Base-by-base conservation (phyloP, 208 protist species). In the Wallacemonas sp. region DNA sequence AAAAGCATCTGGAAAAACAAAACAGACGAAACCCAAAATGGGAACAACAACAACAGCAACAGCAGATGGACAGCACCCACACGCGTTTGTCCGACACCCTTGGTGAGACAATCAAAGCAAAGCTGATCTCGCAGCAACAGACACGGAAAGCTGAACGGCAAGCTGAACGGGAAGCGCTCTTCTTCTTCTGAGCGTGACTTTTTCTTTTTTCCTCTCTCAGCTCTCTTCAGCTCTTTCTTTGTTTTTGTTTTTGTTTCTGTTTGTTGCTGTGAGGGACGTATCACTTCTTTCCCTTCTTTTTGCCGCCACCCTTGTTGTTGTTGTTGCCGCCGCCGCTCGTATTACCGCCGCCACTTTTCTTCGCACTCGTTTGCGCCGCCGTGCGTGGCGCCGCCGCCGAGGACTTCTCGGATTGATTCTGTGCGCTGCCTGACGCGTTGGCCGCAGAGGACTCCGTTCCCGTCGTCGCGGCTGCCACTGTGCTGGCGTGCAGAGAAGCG, bases 221-320 rank as follows among this genome's bases (percentile, higher is more conserved):
- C 38, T 42, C 12, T n/a, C 17, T 42, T n/a, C 38, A n/a, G 17
- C 17, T 42, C 17, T 42, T 42, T n/a, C 22, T 49, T 49, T 49
- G 17, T 49, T 49, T 49, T 49, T 19, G 44, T 6, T 49, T 46
- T 46, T 19, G 3, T 46, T 19, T 19, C 22, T 21, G 42, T 46
- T 19, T 19, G 42, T 4, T 46, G 6, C 17, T 19, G 11, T 46
- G 14, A 19, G 14, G 14, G 42, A 22, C 22, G 42, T 49, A 6
- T 19, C 66, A 58, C 46, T 62, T 65, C 34, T 63, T 74, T 0
- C 67, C 73, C 38, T 84, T 82, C 54, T 64, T 81, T 0, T 75
- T 75, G 0, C 42, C 72, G 26, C 56, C 58, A 0, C 36, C 39
- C 9, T 27, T 26, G 41, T 65, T 69, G 15, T 28, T 21, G 8